Conservation (phyloP, 345 rosid species). For the Sisymbrium altissimum region DNA sequence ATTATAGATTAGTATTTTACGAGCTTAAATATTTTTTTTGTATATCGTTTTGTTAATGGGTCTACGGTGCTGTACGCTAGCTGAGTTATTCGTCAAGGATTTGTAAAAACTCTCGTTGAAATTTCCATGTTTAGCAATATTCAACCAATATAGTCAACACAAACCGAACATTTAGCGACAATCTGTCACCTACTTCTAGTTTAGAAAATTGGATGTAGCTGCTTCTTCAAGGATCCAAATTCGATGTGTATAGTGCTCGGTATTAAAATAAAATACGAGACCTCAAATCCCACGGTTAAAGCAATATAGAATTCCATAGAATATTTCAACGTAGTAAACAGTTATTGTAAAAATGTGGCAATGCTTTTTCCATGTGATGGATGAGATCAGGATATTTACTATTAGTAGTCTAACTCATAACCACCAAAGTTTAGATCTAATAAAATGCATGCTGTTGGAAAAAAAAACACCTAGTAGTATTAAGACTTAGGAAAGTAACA, state of each 20-base stretch:
- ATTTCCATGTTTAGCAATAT: background rate
- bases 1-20: background rate
- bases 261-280: background rate
- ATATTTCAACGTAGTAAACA: background rate
- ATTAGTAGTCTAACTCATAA: background rate
- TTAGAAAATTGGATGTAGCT: background rate
- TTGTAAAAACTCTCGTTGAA: background rate
- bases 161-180: background rate
- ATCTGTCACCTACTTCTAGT: background rate
- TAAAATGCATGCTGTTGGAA: background rate
- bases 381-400: background rate
- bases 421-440: background rate
- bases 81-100: background rate
- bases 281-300: background rate
- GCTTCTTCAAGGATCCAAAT: background rate
- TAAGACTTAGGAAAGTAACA: background rate
- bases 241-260: background rate
- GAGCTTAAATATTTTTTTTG: background rate
- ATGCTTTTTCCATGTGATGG: background rate
- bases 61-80: background rate
- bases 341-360: background rate
- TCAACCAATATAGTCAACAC: background rate
- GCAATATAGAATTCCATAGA: background rate
- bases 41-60: background rate
- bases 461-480: too few species aligned